These are phyloP conservation scores for Talaromyces sp. DNA, from an alignment of 2,329 filamentous ascomycete species.

Conservation along the genomic window DNA sequence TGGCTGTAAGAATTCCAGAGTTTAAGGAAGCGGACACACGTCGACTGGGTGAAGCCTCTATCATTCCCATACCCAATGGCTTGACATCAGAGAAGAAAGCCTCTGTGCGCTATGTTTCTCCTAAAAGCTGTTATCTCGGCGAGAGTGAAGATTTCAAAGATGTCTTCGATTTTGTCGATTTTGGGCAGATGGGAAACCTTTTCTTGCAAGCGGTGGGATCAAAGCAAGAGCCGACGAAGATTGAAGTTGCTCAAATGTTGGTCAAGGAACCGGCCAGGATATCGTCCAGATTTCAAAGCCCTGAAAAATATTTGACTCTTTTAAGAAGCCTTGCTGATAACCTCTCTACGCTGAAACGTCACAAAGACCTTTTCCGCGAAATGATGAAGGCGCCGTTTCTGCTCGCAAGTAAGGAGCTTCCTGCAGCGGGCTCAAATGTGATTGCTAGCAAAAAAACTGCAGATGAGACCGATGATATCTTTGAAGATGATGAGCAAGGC, in stretches of 20 bases:
- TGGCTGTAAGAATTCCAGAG: constrained; percentile 70
- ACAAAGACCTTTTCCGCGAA: constrained; percentile 70
- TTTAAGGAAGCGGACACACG: constrained; percentile 58
- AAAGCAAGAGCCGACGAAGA: constrained; percentile 81
- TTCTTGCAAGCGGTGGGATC: constrained; percentile 87
- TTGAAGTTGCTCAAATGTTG: constrained; percentile 78
- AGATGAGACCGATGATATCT: constrained; percentile 41
- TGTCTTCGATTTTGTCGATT: constrained; percentile 96
- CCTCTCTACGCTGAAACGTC: constrained; percentile 62
- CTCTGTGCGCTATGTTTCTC: constrained; percentile 55
- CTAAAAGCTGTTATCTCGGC: constrained; percentile 75
- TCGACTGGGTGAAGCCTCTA: constrained; percentile 58
- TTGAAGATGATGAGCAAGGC: constrained; percentile 57
- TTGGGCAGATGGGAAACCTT: constrained; percentile 77
- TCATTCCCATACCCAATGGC: constrained; percentile 61
- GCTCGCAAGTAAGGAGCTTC: constrained; percentile 74
- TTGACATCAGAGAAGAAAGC: constrained; percentile 38
- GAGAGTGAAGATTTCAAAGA: constrained; percentile 67
- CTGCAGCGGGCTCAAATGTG: constrained; percentile 22
- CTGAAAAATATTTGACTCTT: constrained; percentile 81
- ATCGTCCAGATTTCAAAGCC: constrained; percentile 69
- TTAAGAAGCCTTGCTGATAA: constrained; percentile 76
- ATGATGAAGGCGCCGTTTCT: constrained; percentile 74
- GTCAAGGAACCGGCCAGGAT: constrained; percentile 77
- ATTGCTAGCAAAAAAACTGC: constrained; percentile 16